Conservation (phyloP, 129 eudicot species). For the Deinandra increscens region DNA sequence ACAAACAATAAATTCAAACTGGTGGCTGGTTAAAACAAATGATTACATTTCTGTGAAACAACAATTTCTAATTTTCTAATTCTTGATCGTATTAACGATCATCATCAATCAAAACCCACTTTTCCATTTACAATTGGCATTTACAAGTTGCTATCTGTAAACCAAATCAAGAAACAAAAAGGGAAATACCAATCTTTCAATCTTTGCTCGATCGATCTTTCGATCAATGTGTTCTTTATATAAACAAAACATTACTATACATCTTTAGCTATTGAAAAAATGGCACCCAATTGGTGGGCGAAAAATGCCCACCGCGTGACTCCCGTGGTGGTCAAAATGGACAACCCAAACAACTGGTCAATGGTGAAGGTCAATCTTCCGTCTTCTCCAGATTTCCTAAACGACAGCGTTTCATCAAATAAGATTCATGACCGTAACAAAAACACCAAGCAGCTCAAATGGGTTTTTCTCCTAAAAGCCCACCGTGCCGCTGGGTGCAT, state of each 20-base stretch:
- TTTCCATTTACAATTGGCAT: background rate
- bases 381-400: slow-evolving; percentile 25
- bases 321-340: slow-evolving; percentile 80
- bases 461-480: slow-evolving; percentile 79
- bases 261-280: no score
- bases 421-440: slow-evolving; percentile 42
- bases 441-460: slow-evolving; percentile 76
- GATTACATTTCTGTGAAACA: background rate
- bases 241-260: no score
- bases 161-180: background rate
- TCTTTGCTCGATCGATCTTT: no score
- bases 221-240: background rate
- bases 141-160: background rate
- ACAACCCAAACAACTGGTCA: slow-evolving; percentile 72
- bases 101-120: background rate
- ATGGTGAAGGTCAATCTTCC: slow-evolving; percentile 63
- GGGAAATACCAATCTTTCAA: no score
- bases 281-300: slow-evolving; percentile 64
- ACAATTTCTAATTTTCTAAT: background rate
- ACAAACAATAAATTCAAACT: no score
- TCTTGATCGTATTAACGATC: no score
- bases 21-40: no score
- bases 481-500: slow-evolving; percentile 80
- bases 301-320: slow-evolving; percentile 62
- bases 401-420: slow-evolving; percentile 21